A percentile compares a stretch with the other conserved stretches of the same genome.
phyloP scores from a whole-genome alignment of 2,329 filamentous ascomycete species.

The Trichoderma guizhouense region DNA sequence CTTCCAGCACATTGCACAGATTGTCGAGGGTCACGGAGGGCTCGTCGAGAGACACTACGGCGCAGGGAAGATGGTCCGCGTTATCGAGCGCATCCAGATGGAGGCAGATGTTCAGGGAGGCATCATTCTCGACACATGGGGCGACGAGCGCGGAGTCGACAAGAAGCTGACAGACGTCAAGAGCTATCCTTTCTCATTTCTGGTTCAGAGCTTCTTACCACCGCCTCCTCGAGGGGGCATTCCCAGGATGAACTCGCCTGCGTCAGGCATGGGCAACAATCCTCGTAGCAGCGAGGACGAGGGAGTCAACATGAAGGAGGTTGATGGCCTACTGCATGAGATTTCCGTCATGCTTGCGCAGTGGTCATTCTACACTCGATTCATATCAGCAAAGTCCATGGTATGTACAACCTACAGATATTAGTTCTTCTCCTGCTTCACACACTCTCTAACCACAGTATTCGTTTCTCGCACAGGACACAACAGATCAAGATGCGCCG shows the following conservation, averaged over 20 bases:
- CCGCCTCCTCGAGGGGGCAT: slow-evolving; percentile 62
- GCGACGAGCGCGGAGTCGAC: slow-evolving; percentile 80
- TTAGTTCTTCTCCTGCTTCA: not conserved
- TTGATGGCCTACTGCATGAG: slow-evolving; percentile 83
- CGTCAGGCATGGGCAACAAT: slow-evolving; percentile 53
- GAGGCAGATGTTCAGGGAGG: slow-evolving; percentile 96
- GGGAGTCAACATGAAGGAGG: slow-evolving; percentile 91
- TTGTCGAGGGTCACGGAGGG: slow-evolving; percentile 85
- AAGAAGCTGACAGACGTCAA: slow-evolving; percentile 91
- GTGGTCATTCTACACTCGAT: slow-evolving; percentile 90
- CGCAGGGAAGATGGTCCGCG: slow-evolving; percentile 84
- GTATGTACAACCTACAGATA: slow-evolving; percentile 47
- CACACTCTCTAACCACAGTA: not conserved
- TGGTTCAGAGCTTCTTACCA: slow-evolving; percentile 89
- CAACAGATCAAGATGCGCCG: slow-evolving; percentile 50
- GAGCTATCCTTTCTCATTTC: slow-evolving; percentile 94
- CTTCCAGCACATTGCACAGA: slow-evolving; percentile 96
- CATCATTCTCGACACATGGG: slow-evolving; percentile 93
- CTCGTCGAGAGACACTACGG: slow-evolving; percentile 95
- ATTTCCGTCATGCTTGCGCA: slow-evolving; percentile 87
- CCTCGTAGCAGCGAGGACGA: slow-evolving; percentile 76
- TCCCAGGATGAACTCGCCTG: slow-evolving; percentile 73
- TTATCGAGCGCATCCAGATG: slow-evolving; percentile 87
- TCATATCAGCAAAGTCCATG: slow-evolving; percentile 80
- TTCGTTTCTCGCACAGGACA: slow-evolving; percentile 40